Conservation (phyloP, 176 grass and related monocot species). For the Aegilops speltoides region DNA sequence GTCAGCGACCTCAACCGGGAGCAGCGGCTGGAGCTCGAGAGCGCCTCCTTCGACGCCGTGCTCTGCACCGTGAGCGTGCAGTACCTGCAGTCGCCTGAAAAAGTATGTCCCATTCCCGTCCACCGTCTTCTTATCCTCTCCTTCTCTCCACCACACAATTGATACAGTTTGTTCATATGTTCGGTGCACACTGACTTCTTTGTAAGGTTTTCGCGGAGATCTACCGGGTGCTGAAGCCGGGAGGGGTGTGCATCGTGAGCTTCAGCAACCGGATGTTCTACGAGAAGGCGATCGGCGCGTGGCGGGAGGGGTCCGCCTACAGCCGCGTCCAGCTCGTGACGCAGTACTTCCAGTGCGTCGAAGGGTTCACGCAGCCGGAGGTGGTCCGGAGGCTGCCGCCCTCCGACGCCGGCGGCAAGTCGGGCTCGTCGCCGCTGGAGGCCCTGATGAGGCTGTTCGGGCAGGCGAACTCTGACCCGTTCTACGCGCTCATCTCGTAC, state of each 20-base stretch:
- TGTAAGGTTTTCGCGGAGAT: conserved; percentile 80
- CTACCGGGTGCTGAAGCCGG: conserved; percentile 85
- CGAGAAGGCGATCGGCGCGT: conserved; percentile 79
- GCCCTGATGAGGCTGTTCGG: conserved; percentile 69
- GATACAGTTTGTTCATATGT: not conserved
- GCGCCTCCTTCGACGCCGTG: conserved; percentile 60
- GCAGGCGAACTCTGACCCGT: conserved; percentile 61
- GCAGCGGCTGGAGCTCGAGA: conserved; percentile 52
- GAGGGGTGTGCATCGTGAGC: conserved; percentile 83
- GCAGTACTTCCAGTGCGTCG: conserved; percentile 82
- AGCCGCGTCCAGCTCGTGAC: conserved; percentile 78
- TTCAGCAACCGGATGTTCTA: conserved; percentile 96
- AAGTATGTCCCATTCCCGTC: conserved; percentile 26
- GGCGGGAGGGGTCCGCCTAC: conserved; percentile 84
- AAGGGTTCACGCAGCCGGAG: conserved; percentile 89
- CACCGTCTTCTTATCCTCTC: not conserved
- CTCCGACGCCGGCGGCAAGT: conserved; percentile 20
- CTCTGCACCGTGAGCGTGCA: conserved; percentile 84
- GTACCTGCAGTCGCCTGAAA: conserved; percentile 80
- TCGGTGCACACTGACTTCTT: not conserved
- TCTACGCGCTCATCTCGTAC: conserved; percentile 81
- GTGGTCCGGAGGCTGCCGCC: conserved; percentile 62
- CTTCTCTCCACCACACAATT: not conserved
- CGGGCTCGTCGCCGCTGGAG: conserved; percentile 48
- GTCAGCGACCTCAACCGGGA: conserved; percentile 88